These are phyloP conservation scores for Globisporangium cederbergense DNA, from an alignment of 352 stramenopile genomes.

Conservation along the genomic window DNA sequence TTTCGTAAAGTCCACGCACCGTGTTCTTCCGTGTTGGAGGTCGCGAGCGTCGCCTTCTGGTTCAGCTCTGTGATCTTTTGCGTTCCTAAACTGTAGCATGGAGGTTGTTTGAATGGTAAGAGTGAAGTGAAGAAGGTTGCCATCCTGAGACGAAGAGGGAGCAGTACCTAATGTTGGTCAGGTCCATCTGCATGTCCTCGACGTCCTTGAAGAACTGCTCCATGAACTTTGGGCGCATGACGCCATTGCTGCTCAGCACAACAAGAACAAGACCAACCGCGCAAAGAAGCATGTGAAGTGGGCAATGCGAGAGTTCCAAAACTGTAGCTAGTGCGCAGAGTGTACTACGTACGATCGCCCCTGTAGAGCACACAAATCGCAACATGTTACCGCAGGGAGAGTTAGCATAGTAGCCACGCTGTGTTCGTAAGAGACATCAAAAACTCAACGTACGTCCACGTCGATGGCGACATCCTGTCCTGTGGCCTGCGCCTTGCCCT, in stretches of 20 bases:
- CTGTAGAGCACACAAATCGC: background rate
- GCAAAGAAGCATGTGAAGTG: no score
- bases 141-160: background rate
- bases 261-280: background rate
- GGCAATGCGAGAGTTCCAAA: no score
- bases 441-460: conserved; percentile 39
- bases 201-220: conserved; percentile 95
- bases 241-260: conserved; percentile 25
- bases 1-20: conserved; percentile 17
- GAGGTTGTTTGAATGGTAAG: background rate
- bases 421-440: background rate
- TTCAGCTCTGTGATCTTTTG: conserved; percentile 92
- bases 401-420: background rate
- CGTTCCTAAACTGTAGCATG: conserved; percentile 62
- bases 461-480: conserved; percentile 51
- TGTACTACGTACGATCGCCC: no score
- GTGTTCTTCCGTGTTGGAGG: conserved; percentile 91
- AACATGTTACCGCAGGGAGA: background rate
- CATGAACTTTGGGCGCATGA: conserved; percentile 89
- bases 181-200: conserved; percentile 92
- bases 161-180: conserved; percentile 83
- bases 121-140: background rate
- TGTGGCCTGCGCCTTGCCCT: conserved; percentile 33
- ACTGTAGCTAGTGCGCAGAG: no score
- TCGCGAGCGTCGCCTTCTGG: conserved; percentile 91